Conservation (phyloP, 106 monocot species). For the Cymbidium sinense region DNA sequence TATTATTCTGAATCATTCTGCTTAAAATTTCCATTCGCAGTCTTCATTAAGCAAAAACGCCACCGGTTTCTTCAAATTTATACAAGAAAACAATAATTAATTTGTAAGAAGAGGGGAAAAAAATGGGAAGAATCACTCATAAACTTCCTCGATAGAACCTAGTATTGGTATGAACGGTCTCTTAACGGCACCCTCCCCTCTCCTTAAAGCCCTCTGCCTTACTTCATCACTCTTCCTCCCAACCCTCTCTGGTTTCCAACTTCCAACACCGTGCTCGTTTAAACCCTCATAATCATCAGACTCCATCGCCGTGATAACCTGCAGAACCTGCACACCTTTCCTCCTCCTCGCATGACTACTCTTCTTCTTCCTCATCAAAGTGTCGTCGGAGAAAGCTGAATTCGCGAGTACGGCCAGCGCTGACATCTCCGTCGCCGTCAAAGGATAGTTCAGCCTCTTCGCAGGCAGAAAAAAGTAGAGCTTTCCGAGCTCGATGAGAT, state of each 20-base stretch:
- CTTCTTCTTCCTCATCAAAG: not conserved
- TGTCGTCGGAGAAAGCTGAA: not conserved
- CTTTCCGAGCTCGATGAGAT: not conserved
- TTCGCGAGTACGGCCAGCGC: constrained; percentile 4
- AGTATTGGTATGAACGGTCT: not conserved
- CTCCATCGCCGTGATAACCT: not conserved
- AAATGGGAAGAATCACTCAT: not conserved
- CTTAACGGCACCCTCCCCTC: not conserved
- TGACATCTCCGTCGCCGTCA: constrained; percentile 11
- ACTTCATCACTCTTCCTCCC: not conserved
- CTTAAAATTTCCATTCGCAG: too few species aligned
- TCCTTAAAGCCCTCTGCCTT: not conserved
- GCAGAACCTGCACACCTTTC: not conserved
- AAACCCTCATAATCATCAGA: not conserved
- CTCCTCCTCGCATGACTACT: not conserved
- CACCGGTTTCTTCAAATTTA: too few species aligned
- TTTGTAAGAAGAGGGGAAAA: too few species aligned
- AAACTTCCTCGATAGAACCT: not conserved
- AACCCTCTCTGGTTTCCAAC: not conserved
- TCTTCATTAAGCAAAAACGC: too few species aligned
- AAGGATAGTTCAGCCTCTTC: not conserved
- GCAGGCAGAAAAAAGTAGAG: constrained; percentile 17
- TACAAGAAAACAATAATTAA: too few species aligned
- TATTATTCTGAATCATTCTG: too few species aligned
- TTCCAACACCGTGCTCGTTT: not conserved